Base-by-base conservation (phyloP, 257 asterid species). In the Jacaranda copaia region DNA sequence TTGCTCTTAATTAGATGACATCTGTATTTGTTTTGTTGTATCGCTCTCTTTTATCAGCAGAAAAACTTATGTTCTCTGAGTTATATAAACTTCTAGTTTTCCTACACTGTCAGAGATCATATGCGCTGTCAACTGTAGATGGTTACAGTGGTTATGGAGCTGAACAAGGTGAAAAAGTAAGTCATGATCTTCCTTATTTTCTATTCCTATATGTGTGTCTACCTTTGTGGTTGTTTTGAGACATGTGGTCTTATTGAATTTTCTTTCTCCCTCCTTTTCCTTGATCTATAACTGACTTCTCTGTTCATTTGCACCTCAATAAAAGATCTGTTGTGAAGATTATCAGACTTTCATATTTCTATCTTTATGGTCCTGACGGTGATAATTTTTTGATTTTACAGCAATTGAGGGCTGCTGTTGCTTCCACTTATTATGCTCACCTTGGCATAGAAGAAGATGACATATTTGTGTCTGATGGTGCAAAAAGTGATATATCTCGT, bases 121-220 rank as follows among this genome's bases (percentile, higher is more conserved):
- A 76, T 68, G 91, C 87, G 51, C 76, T 96, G 80, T 93, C 99
- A 79, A 96, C 97, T 11, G 58, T 89, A 1, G 84, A 90, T 66
- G 99, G 99, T 52, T 96, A 96, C 86, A 82, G 92, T 77, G 98
- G 98, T 75, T 96, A 93, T 85, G 97, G 98, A 79, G 98, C 97
- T 80, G 99, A 96, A 82, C 99, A 96, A 88, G 98, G 97, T 77
- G 98, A 89, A 93, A 88, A 90, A 79, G 99, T 91, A 81, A 58
- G 85, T 73, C 40, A 13, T 63, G n/a, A 48, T 66, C 39, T 25
- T 62, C 53, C 48, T 25, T 68, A 48, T 64, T 46, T 65, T 72
- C 16, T 69, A 20, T 42, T 72, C 56, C 68, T 15, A 20, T 16
- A 18, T 35, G 46, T 38, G 32, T 2, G 32, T 25, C 32, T 25